phyloP scores from a whole-genome alignment of 352 stramenopile species.

The Pythium myriotylum region DNA sequence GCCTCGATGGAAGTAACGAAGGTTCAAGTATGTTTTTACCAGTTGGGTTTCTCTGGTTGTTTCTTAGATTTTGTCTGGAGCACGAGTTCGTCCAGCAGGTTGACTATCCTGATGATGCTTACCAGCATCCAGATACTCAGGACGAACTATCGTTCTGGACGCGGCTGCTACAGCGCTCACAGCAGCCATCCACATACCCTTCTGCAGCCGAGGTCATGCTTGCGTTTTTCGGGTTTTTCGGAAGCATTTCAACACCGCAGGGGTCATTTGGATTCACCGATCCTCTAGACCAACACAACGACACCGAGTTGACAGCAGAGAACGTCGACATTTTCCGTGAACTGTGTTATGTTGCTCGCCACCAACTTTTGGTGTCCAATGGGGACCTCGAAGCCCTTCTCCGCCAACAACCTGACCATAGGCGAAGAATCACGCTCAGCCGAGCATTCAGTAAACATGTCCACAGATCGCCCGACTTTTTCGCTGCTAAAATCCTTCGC shows the following conservation, averaged over 20 bases:
- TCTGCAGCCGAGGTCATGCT: constrained; percentile 56
- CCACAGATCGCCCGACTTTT: constrained; percentile 61
- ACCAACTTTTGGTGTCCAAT: constrained; percentile 62
- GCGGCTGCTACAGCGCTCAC: constrained; percentile 35
- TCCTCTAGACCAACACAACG: constrained; percentile 59
- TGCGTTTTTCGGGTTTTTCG: constrained; percentile 58
- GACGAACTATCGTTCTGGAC: constrained; percentile 73
- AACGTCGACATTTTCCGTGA: constrained; percentile 54
- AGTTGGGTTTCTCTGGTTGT: constrained; percentile 76
- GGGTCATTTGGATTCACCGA: constrained; percentile 60
- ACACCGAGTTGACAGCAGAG: constrained; percentile 55
- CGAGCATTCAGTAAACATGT: constrained; percentile 69
- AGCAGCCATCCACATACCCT: constrained; percentile 3
- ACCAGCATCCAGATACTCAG: constrained; percentile 33
- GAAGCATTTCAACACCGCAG: constrained; percentile 48
- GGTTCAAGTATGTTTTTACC: constrained; percentile 63
- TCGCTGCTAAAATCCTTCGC: constrained; percentile 66
- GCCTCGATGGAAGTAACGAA: constrained; percentile 28
- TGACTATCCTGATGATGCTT: constrained; percentile 14
- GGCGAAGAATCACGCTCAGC: constrained; percentile 69
- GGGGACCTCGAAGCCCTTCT: constrained; percentile 66
- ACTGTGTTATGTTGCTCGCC: constrained; percentile 64
- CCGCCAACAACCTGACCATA: constrained; percentile 49
- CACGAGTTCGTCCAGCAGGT: constrained; percentile 50
- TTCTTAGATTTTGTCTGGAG: constrained; percentile 64